phyloP scores from a whole-genome alignment of 1,284 basidiomycete species.

The Chondrostereum purpureum region DNA sequence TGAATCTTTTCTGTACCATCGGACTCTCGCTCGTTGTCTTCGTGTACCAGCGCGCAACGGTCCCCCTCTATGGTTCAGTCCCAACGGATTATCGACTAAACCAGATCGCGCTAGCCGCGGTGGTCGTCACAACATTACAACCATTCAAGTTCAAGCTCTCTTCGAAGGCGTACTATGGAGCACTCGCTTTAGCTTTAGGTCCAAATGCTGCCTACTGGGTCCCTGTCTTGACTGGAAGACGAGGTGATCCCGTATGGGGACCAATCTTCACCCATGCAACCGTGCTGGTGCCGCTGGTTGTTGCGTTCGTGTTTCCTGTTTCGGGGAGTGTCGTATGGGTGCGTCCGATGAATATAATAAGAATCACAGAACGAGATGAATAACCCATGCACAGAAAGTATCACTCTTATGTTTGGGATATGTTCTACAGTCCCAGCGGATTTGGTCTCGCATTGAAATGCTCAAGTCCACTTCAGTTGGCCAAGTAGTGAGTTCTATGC shows the following conservation, averaged over 20 bases:
- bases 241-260: slow-evolving; percentile 46
- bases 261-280: slow-evolving; percentile 49
- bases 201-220: slow-evolving; percentile 61
- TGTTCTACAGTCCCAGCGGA: neutral
- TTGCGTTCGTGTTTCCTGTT: slow-evolving; percentile 38
- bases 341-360: slow-evolving; percentile 7
- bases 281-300: slow-evolving; percentile 51
- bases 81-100: slow-evolving; percentile 39
- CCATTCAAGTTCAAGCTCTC: slow-evolving; percentile 20
- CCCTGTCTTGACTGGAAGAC: slow-evolving; percentile 48
- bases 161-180: slow-evolving; percentile 19
- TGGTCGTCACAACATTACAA: slow-evolving; percentile 23
- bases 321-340: slow-evolving; percentile 13
- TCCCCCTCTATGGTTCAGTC: slow-evolving; percentile 52
- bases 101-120: slow-evolving; percentile 17
- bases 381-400: too few relatives aligned
- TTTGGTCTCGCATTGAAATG: too few relatives aligned
- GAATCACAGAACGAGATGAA: neutral
- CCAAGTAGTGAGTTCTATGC: too few relatives aligned
- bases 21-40: slow-evolving; percentile 45
- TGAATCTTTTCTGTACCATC: neutral
- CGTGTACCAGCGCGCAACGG: slow-evolving; percentile 46
- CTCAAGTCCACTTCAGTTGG: too few relatives aligned
- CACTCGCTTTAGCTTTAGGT: slow-evolving; percentile 41
- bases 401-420: neutral